These are phyloP conservation scores for Phytophthora palmivora DNA, from an alignment of 352 stramenopile species.

Conservation along the genomic window DNA sequence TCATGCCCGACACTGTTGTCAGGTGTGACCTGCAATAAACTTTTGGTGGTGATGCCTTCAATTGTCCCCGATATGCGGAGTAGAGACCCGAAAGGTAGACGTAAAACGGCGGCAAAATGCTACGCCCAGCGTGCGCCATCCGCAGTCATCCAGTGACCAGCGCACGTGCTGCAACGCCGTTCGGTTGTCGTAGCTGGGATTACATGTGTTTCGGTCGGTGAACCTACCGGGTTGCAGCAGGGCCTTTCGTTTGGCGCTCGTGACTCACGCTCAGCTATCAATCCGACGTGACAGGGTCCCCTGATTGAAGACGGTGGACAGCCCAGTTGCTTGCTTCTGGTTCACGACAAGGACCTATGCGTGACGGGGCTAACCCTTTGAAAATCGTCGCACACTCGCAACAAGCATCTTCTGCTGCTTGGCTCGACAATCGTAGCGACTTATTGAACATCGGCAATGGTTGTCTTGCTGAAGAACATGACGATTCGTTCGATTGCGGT, in stretches of 20 bases:
- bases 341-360: constrained; percentile 8
- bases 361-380: constrained; percentile 13
- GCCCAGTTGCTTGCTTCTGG: constrained; percentile 27
- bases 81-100: constrained; percentile 6
- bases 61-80: constrained; percentile 4
- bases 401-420: constrained; percentile 1
- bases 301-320: constrained; percentile 29
- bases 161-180: constrained; percentile 26
- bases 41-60: background rate
- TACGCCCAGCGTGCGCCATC: constrained; percentile 16
- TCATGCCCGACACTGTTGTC: background rate
- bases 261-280: constrained; percentile 16
- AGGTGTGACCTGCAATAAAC: background rate
- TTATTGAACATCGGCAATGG: constrained; percentile 6
- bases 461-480: constrained; percentile 6
- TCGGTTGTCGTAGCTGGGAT: constrained; percentile 29
- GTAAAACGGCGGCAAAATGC: constrained; percentile 22
- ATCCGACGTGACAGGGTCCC: background rate
- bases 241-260: background rate
- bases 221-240: constrained; percentile 19
- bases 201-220: constrained; percentile 30
- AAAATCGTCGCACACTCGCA: constrained; percentile 11
- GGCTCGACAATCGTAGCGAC: background rate
- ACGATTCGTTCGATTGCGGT: constrained; percentile 9
- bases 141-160: constrained; percentile 25